A percentile compares a stretch with the other conserved stretches of the same genome.
These are phyloP conservation scores for Sclerospora graminicola DNA, from an alignment of 352 stramenopile species.

Conservation along the genomic window DNA sequence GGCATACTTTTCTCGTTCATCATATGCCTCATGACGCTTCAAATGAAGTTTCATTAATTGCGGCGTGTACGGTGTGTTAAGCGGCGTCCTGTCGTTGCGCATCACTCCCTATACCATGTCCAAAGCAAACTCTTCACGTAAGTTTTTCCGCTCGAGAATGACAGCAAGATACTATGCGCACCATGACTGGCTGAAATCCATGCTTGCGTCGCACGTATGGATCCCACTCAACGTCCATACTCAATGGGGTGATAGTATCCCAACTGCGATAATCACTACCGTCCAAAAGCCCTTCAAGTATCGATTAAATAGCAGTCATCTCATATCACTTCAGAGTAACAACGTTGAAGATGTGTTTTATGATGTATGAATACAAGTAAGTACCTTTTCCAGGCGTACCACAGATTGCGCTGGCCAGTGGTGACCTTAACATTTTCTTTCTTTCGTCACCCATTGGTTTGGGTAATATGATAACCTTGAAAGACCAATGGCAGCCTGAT, in stretches of 20 bases:
- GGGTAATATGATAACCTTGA: background rate
- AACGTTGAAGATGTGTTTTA: slow-evolving; percentile 21
- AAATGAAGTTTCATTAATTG: slow-evolving; percentile 78
- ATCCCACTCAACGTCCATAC: slow-evolving; percentile 41
- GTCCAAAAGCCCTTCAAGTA: slow-evolving; percentile 9
- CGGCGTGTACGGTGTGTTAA: slow-evolving; percentile 80
- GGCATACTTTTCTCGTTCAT: slow-evolving; percentile 22
- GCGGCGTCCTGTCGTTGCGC: slow-evolving; percentile 62
- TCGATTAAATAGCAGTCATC: slow-evolving; percentile 1
- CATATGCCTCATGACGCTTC: slow-evolving; percentile 47
- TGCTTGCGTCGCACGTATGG: slow-evolving; percentile 40
- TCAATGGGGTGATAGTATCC: slow-evolving; percentile 24
- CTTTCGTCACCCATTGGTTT: slow-evolving; percentile 23
- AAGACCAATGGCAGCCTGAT: background rate
- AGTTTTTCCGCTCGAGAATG: background rate
- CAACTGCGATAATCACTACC: slow-evolving; percentile 15
- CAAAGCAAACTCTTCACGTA: background rate
- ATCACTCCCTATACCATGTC: slow-evolving; percentile 30
- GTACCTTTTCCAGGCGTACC: slow-evolving; percentile 7
- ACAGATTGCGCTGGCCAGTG: slow-evolving; percentile 10
- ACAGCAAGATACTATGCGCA: slow-evolving; percentile 10
- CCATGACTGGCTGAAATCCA: slow-evolving; percentile 33
- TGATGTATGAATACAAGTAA: background rate
- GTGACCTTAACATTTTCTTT: slow-evolving; percentile 12
- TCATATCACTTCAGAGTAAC: slow-evolving; percentile 7